A percentile compares a stretch with the other conserved stretches of the same genome.
Conservation (phyloP, 176 grass and related monocot species). For the Poa pratensis region DNA sequence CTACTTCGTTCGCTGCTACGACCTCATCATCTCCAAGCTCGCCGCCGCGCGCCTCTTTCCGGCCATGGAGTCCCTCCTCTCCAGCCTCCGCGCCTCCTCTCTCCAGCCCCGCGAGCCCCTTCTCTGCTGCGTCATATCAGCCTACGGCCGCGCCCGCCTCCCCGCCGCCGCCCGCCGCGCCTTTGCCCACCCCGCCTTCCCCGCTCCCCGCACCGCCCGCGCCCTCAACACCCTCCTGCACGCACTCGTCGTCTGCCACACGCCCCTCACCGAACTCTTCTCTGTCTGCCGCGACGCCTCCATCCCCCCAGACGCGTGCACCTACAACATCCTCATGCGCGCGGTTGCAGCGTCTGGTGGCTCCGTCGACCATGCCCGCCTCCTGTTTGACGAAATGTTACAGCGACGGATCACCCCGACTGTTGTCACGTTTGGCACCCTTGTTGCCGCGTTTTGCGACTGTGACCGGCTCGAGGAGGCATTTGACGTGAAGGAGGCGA, state of each 20-base stretch:
- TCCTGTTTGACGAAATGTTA: slow-evolving; percentile 75
- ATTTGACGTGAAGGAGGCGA: slow-evolving; percentile 54
- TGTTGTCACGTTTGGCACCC: slow-evolving; percentile 57
- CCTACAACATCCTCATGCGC: slow-evolving; percentile 23
- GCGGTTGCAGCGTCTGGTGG: slow-evolving; percentile 43
- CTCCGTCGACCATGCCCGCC: slow-evolving; percentile 36
- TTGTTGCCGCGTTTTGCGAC: slow-evolving; percentile 48
- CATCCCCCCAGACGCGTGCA: slow-evolving; percentile 13
- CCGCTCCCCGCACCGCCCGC: slow-evolving; percentile 24
- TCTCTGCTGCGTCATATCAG: slow-evolving; percentile 48
- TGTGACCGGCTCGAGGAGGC: slow-evolving; percentile 49
- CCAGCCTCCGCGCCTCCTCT: slow-evolving; percentile 9
- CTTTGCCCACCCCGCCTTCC: slow-evolving; percentile 51
- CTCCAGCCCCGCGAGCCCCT: slow-evolving; percentile 10
- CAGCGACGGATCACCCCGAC: slow-evolving; percentile 43
- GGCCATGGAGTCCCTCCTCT: slow-evolving; percentile 60
- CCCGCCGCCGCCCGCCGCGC: slow-evolving; percentile 38
- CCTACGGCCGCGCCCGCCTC: slow-evolving; percentile 51
- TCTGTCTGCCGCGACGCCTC: slow-evolving; percentile 1
- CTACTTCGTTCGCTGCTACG: slow-evolving; percentile 57
- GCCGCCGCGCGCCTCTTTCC: slow-evolving; percentile 59
- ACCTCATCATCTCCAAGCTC: slow-evolving; percentile 69
- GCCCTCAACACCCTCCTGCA: slow-evolving; percentile 4
- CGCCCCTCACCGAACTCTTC: background rate
- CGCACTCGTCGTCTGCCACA: background rate